Evolutionary conservation across 192 early-diverging fungal genomes (phyloP), one percentile per base, ranked within the genome.

Genomic region (Umbelopsis vinacea): DNA sequence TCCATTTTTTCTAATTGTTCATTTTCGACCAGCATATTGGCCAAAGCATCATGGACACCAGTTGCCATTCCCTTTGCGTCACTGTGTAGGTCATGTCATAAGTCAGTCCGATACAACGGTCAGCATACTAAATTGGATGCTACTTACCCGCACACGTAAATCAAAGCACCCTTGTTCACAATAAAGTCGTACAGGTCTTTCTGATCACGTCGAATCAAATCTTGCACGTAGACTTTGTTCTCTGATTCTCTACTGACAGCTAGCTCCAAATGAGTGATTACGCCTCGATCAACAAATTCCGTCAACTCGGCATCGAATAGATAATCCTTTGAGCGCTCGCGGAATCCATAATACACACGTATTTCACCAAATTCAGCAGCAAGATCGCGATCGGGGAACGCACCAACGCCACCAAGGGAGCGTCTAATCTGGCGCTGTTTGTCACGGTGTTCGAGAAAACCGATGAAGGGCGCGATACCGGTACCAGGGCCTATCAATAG

Each of bases 401-500:
- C 23, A 0, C 72, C 74, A 35, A 79, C 45, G 26, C 48, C 52
- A 70, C 75, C 52, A 71, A 80, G 79, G 66, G 78, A 54, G 75
- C 76, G 55, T 19, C 76, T 74, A 24, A 86, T 79, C 46, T 70
- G 69, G 29, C 82, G 82, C 57, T 88, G 82, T 0, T 72, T 52
- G 19, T 84, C 84, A 52, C 93, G 87, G 66, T 97, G 90, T 76
- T 96, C 83, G 40, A 98, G 79, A 73, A 98, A 97, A 1, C 93
- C 91, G 33, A 96, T 82, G 52, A 98, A 96, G 0, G 97, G 96
- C 9, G 96, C 92, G n/a, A 99, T 88, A 21, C 97, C 97, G 0
- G 97, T 97, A 45, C 96, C 97, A 2, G 96, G 94, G 2, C 92
- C 93, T 35, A 97, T 88, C 89, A 98, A 87, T 22, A 98, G 81